These are phyloP conservation scores for Nigrospora osmanthi DNA, from an alignment of 2,329 filamentous ascomycete species.

Conservation along the genomic window DNA sequence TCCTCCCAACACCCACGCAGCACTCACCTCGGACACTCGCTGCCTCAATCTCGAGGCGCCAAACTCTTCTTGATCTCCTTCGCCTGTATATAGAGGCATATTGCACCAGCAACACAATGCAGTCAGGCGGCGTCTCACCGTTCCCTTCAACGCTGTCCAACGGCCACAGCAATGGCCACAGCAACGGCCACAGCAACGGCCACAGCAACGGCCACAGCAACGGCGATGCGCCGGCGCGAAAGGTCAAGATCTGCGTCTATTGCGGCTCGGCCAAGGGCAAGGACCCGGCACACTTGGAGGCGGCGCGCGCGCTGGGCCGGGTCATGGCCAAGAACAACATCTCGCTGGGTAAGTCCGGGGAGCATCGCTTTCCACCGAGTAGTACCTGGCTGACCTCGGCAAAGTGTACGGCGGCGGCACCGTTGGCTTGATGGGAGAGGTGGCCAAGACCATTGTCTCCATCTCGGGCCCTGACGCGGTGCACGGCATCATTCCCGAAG, in stretches of 20 bases:
- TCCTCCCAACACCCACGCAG: too few relatives aligned
- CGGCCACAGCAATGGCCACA: too few relatives aligned
- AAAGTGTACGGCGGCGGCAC: slow-evolving; percentile 91
- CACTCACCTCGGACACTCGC: too few relatives aligned
- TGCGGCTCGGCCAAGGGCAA: slow-evolving; percentile 76
- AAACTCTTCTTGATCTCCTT: too few relatives aligned
- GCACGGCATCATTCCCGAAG: slow-evolving; percentile 87
- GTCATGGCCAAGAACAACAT: slow-evolving; percentile 72
- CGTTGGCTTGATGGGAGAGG: slow-evolving; percentile 88
- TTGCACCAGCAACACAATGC: slow-evolving; percentile 19
- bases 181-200: too few relatives aligned
- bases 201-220: too few relatives aligned
- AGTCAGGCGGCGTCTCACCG: slow-evolving; percentile 31
- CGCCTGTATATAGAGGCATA: too few relatives aligned
- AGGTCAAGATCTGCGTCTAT: slow-evolving; percentile 81
- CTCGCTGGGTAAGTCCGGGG: slow-evolving; percentile 48
- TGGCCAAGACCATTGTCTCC: slow-evolving; percentile 77
- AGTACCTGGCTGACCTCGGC: not conserved
- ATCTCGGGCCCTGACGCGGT: slow-evolving; percentile 75
- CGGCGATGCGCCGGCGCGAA: slow-evolving; percentile 14
- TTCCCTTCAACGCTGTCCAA: slow-evolving; percentile 15
- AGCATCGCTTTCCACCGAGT: not conserved
- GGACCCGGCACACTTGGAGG: slow-evolving; percentile 66
- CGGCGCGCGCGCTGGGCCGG: slow-evolving; percentile 67
- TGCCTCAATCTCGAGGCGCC: too few relatives aligned